Evolutionary conservation across 345 rosid genomes (phyloP).

Genomic region (Carallia brachiata): DNA sequence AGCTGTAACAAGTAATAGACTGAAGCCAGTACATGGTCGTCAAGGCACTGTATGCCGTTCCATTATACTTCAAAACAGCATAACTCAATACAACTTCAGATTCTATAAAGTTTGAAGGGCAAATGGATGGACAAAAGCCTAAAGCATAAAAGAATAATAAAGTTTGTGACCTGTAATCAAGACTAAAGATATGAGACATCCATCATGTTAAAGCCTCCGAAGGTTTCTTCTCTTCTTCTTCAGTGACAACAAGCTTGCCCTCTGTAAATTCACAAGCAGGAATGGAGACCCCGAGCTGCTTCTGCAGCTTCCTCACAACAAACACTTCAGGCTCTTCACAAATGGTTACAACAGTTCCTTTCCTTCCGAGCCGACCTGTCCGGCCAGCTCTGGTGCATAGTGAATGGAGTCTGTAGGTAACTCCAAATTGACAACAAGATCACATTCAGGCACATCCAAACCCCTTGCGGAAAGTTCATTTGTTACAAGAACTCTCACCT

Average conservation of each 20-base stretch:
- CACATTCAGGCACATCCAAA: slow-evolving; percentile 85
- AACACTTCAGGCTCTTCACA: slow-evolving; percentile 85
- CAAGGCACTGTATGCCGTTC: too few relatives aligned
- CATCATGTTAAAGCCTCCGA: slow-evolving; percentile 18
- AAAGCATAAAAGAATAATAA: too few relatives aligned
- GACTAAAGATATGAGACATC: not conserved
- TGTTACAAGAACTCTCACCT: slow-evolving; percentile 71
- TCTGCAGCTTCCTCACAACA: slow-evolving; percentile 84
- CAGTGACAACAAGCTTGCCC: slow-evolving; percentile 63
- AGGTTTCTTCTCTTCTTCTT: slow-evolving; percentile 43
- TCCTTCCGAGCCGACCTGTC: slow-evolving; percentile 85
- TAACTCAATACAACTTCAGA: too few relatives aligned
- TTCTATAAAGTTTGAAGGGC: too few relatives aligned
- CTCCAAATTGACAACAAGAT: slow-evolving; percentile 82
- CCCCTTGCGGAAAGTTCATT: slow-evolving; percentile 97
- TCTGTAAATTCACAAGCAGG: slow-evolving; percentile 75
- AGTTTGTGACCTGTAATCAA: too few relatives aligned
- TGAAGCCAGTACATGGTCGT: too few relatives aligned
- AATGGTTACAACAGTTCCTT: slow-evolving; percentile 74
- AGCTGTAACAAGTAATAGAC: too few relatives aligned
- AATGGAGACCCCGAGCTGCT: slow-evolving; percentile 69
- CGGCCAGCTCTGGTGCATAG: slow-evolving; percentile 89
- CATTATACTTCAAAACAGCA: too few relatives aligned
- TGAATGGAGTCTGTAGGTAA: slow-evolving; percentile 78
- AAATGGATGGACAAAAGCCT: too few relatives aligned